Conservation (phyloP, 257 asterid species). For the Pogostemon cablin region DNA sequence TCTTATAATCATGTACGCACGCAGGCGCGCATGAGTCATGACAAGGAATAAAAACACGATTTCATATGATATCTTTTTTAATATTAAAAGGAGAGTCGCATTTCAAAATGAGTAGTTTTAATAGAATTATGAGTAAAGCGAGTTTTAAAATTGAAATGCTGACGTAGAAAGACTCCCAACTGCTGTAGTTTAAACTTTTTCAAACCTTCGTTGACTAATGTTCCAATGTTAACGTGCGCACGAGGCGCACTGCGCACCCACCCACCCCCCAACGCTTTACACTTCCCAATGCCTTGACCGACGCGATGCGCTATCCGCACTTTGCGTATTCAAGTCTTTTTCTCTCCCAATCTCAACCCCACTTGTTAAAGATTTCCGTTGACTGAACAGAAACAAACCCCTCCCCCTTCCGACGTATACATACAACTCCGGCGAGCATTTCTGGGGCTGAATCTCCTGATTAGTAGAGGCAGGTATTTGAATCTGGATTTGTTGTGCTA, state of each 20-base stretch:
- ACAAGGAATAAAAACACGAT: no score
- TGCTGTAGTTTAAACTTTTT: conserved; percentile 33
- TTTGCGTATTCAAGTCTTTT: conserved; percentile 60
- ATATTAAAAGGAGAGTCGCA: no score
- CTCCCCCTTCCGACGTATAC: conserved; percentile 26
- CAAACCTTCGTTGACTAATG: conserved; percentile 53
- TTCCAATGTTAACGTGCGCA: conserved; percentile 32
- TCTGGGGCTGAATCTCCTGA: conserved; percentile 32
- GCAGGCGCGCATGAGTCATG: no score
- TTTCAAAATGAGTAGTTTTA: not conserved
- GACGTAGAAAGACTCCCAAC: conserved; percentile 33
- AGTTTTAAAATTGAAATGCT: conserved; percentile 5
- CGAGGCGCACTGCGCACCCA: conserved; percentile 41
- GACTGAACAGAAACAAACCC: conserved; percentile 40
- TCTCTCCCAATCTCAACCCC: conserved; percentile 36
- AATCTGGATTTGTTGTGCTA: conserved; percentile 32
- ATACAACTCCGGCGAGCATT: conserved; percentile 35
- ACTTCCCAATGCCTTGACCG: conserved; percentile 48
- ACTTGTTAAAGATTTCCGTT: conserved; percentile 48
- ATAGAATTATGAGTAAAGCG: not conserved
- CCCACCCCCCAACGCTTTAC: conserved; percentile 26
- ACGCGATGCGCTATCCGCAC: conserved; percentile 53
- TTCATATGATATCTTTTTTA: no score
- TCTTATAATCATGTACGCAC: no score
- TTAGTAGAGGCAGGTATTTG: conserved; percentile 28